phyloP scores from a whole-genome alignment of 192 early-diverging fungal genomes.

The Backusella luteola region DNA sequence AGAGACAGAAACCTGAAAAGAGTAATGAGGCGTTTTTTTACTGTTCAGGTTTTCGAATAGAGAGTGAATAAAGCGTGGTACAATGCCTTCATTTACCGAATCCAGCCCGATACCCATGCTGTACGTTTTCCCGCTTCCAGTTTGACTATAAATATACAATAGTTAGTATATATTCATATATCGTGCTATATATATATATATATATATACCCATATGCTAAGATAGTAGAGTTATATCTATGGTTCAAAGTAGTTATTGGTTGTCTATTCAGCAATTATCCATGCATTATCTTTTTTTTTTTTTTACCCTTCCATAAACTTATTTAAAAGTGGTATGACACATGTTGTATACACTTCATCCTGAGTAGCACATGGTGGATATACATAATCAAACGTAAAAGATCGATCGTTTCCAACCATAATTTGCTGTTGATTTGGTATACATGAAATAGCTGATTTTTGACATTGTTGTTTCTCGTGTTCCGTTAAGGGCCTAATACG shows the following conservation, averaged over 20 bases:
- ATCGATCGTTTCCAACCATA: constrained; percentile 55
- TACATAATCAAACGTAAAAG: constrained; percentile 72
- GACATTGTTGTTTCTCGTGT: constrained; percentile 65
- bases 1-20: constrained; percentile 62
- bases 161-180: not conserved
- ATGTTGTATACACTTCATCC: constrained; percentile 54
- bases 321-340: constrained; percentile 58
- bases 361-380: constrained; percentile 57
- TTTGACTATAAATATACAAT: constrained; percentile 56
- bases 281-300: not conserved
- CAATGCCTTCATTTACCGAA: constrained; percentile 43
- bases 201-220: constrained; percentile 74
- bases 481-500: constrained; percentile 74
- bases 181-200: not conserved
- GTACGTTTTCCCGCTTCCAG: constrained; percentile 92
- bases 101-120: constrained; percentile 85
- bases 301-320: constrained; percentile 72
- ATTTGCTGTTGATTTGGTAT: constrained; percentile 59
- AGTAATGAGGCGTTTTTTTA: constrained; percentile 33
- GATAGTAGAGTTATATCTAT: constrained; percentile 87
- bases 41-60: constrained; percentile 48
- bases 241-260: not conserved
- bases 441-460: constrained; percentile 51
- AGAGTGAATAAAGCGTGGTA: constrained; percentile 63
- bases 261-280: not conserved